Evolutionary conservation across 192 early-diverging fungal species (phyloP).

Genomic region (Fimicolochytrium jonesii): DNA sequence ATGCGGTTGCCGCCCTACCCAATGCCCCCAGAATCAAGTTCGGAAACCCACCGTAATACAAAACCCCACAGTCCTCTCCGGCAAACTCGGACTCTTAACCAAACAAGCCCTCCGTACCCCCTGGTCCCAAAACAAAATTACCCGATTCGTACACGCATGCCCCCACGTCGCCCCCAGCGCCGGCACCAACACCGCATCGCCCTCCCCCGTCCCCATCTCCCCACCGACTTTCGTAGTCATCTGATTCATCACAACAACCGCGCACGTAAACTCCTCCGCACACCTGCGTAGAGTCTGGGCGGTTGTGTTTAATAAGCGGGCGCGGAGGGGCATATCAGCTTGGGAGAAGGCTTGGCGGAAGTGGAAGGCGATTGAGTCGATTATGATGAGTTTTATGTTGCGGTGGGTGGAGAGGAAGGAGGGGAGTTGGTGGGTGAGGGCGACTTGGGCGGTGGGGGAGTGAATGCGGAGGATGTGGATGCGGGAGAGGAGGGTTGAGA

Average conservation of each 20-base stretch:
- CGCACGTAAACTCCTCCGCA: conserved; percentile 22
- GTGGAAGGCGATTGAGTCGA: conserved; percentile 47
- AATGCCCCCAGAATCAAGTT: no score
- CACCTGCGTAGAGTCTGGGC: conserved; percentile 28
- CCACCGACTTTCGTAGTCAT: conserved; percentile 31
- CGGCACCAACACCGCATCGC: conserved; percentile 26
- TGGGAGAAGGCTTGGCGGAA: conserved; percentile 41
- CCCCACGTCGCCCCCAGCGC: conserved; percentile 44
- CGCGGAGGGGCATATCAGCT: conserved; percentile 32
- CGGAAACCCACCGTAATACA: no score
- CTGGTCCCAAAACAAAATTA: conserved; percentile 34
- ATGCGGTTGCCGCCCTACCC: no score
- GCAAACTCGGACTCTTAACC: no score
- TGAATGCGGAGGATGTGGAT: conserved; percentile 35
- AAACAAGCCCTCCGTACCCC: no score
- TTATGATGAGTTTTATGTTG: conserved; percentile 39
- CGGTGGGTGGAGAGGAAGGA: background rate
- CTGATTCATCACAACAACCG: conserved; percentile 38
- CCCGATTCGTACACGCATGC: conserved; percentile 37
- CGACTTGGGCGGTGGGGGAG: conserved; percentile 27
- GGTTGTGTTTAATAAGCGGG: conserved; percentile 29
- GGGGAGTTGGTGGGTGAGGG: conserved; percentile 27
- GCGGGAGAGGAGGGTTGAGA: conserved; percentile 14
- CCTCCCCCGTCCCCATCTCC: conserved; percentile 6
- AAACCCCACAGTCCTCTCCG: no score